These are phyloP conservation scores for Lentinus brumalis DNA, from an alignment of 768 basidiomycete genomes.

Conservation along the genomic window DNA sequence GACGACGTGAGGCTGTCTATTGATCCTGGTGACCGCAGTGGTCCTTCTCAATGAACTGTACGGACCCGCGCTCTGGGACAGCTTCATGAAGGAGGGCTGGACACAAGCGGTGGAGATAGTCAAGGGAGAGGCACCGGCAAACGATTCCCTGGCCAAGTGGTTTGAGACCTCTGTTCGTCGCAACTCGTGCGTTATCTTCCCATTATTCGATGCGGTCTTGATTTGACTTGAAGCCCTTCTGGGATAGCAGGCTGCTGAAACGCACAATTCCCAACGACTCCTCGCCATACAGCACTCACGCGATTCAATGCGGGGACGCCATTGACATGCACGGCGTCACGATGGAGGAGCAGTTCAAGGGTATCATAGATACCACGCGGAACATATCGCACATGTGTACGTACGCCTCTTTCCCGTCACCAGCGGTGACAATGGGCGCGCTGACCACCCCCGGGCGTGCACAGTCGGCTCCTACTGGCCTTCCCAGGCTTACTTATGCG, in stretches of 20 bases:
- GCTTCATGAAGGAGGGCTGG: not conserved
- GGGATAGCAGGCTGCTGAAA: not conserved
- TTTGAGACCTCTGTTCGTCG: not conserved
- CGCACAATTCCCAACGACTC: not conserved
- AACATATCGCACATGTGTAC: not conserved
- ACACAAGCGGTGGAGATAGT: not conserved
- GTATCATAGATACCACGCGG: not conserved
- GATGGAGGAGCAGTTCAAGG: not conserved
- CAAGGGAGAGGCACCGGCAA: not conserved
- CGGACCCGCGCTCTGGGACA: not conserved
- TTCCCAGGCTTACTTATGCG: not conserved
- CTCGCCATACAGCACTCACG: not conserved
- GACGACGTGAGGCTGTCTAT: not conserved
- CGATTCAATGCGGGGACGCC: not conserved
- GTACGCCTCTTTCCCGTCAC: not conserved
- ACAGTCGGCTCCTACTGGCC: not conserved
- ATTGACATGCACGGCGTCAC: not conserved
- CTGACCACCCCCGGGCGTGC: not conserved
- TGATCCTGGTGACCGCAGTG: not conserved
- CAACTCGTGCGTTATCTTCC: not conserved
- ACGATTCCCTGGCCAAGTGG: not conserved
- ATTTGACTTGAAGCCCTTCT: not conserved
- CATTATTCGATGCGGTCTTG: not conserved
- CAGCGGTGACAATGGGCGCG: not conserved
- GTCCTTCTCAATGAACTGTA: not conserved